These are phyloP conservation scores for Cercospora zeae-maydis DNA, from an alignment of 2,329 filamentous ascomycete genomes.

Conservation along the genomic window DNA sequence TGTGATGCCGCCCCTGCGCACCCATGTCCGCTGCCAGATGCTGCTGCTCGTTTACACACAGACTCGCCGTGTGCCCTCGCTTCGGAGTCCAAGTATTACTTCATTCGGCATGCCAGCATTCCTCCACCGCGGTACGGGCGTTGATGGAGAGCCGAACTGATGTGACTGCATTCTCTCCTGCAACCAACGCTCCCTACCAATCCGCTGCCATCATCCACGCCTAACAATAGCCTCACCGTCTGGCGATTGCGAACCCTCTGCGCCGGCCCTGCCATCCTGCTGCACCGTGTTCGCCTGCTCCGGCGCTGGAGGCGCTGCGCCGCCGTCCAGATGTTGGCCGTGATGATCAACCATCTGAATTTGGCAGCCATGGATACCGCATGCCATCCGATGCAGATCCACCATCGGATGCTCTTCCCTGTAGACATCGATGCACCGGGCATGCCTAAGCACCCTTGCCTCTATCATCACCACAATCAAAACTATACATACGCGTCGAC, in stretches of 20 bases:
- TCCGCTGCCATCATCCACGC: constrained; percentile 13
- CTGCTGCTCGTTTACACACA: constrained; percentile 14
- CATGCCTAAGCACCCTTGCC: constrained; percentile 24
- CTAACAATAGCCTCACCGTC: constrained; percentile 29
- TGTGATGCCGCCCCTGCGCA: neutral
- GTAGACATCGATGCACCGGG: constrained; percentile 24
- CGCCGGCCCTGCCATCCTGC: constrained; percentile 16
- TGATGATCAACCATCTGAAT: constrained; percentile 21
- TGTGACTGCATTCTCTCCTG: constrained; percentile 24
- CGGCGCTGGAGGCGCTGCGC: constrained; percentile 27
- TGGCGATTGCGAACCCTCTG: constrained; percentile 17
- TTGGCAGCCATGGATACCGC: constrained; percentile 27
- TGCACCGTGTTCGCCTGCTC: constrained; percentile 19
- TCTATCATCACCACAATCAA: constrained; percentile 20
- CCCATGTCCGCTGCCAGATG: neutral
- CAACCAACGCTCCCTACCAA: constrained; percentile 22
- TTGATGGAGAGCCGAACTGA: constrained; percentile 31
- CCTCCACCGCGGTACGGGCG: constrained; percentile 18
- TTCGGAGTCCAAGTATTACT: constrained; percentile 13
- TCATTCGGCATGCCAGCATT: constrained; percentile 17
- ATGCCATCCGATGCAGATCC: constrained; percentile 21
- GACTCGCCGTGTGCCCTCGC: constrained; percentile 6
- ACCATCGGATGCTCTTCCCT: constrained; percentile 23
- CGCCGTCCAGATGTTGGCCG: constrained; percentile 16
- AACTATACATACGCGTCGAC: constrained; percentile 27